phyloP scores from a whole-genome alignment of 2,329 filamentous ascomycete species.

The Plenodomus lindquistii region DNA sequence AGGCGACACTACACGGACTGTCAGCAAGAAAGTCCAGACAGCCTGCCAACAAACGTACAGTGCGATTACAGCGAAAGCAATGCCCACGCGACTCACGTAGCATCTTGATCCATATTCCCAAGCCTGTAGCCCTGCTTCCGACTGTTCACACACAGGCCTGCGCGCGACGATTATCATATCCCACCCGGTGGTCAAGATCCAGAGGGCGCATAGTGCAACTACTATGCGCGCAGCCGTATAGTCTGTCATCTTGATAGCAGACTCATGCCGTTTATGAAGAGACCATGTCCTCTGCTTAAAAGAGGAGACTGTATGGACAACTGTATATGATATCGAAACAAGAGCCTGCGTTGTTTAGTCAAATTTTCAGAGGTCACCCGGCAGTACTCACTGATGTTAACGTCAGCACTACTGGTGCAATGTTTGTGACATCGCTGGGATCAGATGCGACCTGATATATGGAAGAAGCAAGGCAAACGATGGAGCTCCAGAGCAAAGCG shows the following conservation, averaged over 20 bases:
- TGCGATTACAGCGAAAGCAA: constrained; percentile 37
- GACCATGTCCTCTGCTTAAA: constrained; percentile 37
- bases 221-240: constrained; percentile 41
- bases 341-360: constrained; percentile 29
- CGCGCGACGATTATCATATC: constrained; percentile 45
- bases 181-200: constrained; percentile 46
- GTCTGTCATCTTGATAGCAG: constrained; percentile 32
- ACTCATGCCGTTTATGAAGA: constrained; percentile 25
- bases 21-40: constrained; percentile 1
- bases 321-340: constrained; percentile 38
- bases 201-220: constrained; percentile 38
- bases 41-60: constrained; percentile 28
- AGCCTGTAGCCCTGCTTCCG: constrained; percentile 19
- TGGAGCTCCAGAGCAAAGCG: constrained; percentile 39
- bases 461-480: constrained; percentile 30
- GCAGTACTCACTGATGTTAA: constrained; percentile 33
- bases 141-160: constrained; percentile 38
- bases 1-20: constrained; percentile 28
- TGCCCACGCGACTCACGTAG: constrained; percentile 30
- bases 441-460: constrained; percentile 36
- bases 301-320: constrained; percentile 41
- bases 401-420: constrained; percentile 38
- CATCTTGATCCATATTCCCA: constrained; percentile 44
- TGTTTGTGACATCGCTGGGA: constrained; percentile 30
- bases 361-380: background rate